phyloP scores from a whole-genome alignment of 2,329 filamentous ascomycete genomes.

The Trichoderma sp. region DNA sequence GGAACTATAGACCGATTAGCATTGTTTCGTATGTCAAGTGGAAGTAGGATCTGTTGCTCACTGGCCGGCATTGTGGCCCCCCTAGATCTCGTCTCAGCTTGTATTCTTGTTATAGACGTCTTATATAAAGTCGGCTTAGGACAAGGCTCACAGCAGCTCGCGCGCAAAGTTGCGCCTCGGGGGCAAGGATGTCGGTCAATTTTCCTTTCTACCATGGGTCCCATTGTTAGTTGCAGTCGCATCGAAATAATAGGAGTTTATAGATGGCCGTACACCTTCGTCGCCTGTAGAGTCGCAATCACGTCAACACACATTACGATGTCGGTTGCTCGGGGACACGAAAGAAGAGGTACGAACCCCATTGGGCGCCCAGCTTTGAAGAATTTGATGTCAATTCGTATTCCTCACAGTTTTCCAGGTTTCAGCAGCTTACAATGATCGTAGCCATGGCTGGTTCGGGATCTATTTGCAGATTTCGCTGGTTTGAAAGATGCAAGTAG shows the following conservation, averaged over 20 bases:
- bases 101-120: constrained; percentile 22
- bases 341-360: constrained; percentile 37
- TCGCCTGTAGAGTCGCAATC: constrained; percentile 36
- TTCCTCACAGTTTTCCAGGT: not conserved
- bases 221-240: constrained; percentile 27
- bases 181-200: constrained; percentile 40
- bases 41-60: too few species aligned
- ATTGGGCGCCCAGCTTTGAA: constrained; percentile 39
- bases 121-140: constrained; percentile 26
- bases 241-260: constrained; percentile 25
- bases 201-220: constrained; percentile 39
- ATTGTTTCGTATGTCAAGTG: too few species aligned
- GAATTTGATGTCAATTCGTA: not conserved
- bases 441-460: constrained; percentile 15
- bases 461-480: constrained; percentile 1
- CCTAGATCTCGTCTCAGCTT: constrained; percentile 31
- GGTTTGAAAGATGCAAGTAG: constrained; percentile 4
- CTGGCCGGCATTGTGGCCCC: constrained; percentile 36
- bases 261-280: constrained; percentile 36
- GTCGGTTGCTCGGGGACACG: constrained; percentile 27
- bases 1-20: not conserved
- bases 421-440: constrained; percentile 16
- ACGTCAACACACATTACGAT: constrained; percentile 29
- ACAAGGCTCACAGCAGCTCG: constrained; percentile 38
- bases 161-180: constrained; percentile 37